Conservation (phyloP, 2,329 filamentous ascomycete species). For the Calonectria leucothoes region DNA sequence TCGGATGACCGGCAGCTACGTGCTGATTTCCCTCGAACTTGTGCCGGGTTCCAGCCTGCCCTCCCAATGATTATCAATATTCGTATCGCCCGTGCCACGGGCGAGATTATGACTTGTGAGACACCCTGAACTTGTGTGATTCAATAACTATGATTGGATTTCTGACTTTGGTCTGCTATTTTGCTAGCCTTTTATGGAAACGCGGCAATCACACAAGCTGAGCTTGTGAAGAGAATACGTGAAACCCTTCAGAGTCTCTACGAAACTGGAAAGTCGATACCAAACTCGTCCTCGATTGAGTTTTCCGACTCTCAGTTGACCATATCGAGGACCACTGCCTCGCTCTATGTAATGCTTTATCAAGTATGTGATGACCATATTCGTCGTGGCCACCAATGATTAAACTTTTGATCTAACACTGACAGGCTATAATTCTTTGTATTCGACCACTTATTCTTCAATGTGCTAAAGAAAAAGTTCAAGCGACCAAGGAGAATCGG, state of each 20-base stretch:
- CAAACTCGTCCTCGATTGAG: slow-evolving; percentile 34
- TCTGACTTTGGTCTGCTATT: background rate
- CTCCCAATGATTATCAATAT: slow-evolving; percentile 42
- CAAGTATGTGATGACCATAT: slow-evolving; percentile 26
- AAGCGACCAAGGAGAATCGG: slow-evolving; percentile 23
- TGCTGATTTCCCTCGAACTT: slow-evolving; percentile 39
- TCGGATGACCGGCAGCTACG: slow-evolving; percentile 43
- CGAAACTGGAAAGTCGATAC: slow-evolving; percentile 41
- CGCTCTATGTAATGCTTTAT: slow-evolving; percentile 43
- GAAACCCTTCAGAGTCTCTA: slow-evolving; percentile 31
- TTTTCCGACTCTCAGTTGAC: slow-evolving; percentile 33
- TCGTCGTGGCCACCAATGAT: background rate
- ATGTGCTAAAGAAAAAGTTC: slow-evolving; percentile 43
- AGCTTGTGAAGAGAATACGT: slow-evolving; percentile 42
- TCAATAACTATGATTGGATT: background rate
- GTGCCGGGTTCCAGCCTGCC: slow-evolving; percentile 40
- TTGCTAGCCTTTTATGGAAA: slow-evolving; percentile 40
- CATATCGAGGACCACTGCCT: slow-evolving; percentile 40
- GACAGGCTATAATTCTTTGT: slow-evolving; percentile 44
- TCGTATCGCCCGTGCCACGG: slow-evolving; percentile 40
- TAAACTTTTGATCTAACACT: background rate
- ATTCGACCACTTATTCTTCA: slow-evolving; percentile 43
- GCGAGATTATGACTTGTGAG: slow-evolving; percentile 44
- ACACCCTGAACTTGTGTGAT: background rate
- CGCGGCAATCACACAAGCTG: slow-evolving; percentile 35